These are phyloP conservation scores for Pseudogymnoascus verrucosus DNA, from an alignment of 2,329 filamentous ascomycete genomes.

Conservation along the genomic window DNA sequence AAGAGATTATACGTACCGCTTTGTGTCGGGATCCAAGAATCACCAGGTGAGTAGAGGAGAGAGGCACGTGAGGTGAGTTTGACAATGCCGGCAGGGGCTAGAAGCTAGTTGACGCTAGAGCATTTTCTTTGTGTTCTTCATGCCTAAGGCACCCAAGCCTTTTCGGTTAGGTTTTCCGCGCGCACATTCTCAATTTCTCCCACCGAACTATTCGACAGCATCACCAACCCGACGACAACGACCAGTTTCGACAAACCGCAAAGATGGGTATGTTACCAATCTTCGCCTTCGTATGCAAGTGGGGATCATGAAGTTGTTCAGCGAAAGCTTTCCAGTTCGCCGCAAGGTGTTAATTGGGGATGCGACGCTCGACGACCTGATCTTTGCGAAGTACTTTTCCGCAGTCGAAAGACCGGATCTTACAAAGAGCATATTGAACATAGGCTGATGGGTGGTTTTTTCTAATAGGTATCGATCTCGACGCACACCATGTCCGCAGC, in stretches of 20 bases:
- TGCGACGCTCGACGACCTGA: no score
- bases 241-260: conserved; percentile 24
- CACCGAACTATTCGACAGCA: conserved; percentile 11
- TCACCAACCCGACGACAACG: conserved; percentile 16
- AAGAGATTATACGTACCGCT: conserved; percentile 2
- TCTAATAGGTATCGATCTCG: conserved; percentile 62
- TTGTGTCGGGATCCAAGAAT: not conserved
- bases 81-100: not conserved
- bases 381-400: conserved; percentile 26
- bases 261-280: conserved; percentile 30
- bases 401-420: conserved; percentile 26
- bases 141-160: not conserved
- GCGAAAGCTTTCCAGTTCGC: no score
- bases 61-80: not conserved
- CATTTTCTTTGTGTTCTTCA: not conserved
- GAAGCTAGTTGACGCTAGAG: not conserved
- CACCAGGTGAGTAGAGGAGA: not conserved
- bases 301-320: conserved; percentile 22
- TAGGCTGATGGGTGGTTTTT: conserved; percentile 52
- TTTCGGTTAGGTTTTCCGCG: conserved; percentile 7
- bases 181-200: conserved; percentile 9
- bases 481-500: conserved; percentile 59
- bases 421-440: conserved; percentile 55
- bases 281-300: conserved; percentile 30
- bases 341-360: no score